Conservation (phyloP, 768 basidiomycete species). For the Hydnomerulius pinastri region DNA sequence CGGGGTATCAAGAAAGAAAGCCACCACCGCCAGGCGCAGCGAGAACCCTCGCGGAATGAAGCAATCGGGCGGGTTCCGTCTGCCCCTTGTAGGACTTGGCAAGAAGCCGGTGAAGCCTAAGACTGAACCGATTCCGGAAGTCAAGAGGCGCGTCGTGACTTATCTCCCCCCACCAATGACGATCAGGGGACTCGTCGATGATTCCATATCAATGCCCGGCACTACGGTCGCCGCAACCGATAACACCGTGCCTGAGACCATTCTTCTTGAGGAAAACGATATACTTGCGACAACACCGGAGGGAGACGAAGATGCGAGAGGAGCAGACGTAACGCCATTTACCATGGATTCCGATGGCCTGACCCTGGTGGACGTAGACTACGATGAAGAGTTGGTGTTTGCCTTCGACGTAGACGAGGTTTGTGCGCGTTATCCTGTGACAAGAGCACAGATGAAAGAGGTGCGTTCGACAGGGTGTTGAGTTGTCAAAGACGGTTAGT, state of each 20-base stretch:
- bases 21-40: not conserved
- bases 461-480: constrained; percentile 15
- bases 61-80: constrained; percentile 24
- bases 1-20: constrained; percentile 2
- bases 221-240: not conserved
- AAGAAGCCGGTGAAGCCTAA: not conserved
- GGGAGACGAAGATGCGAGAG: not conserved
- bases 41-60: not conserved
- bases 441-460: constrained; percentile 22
- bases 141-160: constrained; percentile 26
- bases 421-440: constrained; percentile 17
- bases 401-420: constrained; percentile 22
- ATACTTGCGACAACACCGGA: too few relatives aligned
- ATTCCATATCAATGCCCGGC: not conserved
- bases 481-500: not conserved
- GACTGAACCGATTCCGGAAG: not conserved
- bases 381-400: constrained; percentile 10
- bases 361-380: constrained; percentile 30
- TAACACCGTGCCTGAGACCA: not conserved
- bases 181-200: not conserved
- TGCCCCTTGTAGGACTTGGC: constrained; percentile 15
- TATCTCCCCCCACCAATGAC: constrained; percentile 30
- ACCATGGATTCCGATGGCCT: constrained; percentile 24
- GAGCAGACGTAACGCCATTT: constrained; percentile 1
- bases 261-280: too few relatives aligned